Percentiles rank a stretch among this genome's conserved stretches.
Conservation (phyloP, 768 basidiomycete genomes). For the Tylopilus subfusipes region DNA sequence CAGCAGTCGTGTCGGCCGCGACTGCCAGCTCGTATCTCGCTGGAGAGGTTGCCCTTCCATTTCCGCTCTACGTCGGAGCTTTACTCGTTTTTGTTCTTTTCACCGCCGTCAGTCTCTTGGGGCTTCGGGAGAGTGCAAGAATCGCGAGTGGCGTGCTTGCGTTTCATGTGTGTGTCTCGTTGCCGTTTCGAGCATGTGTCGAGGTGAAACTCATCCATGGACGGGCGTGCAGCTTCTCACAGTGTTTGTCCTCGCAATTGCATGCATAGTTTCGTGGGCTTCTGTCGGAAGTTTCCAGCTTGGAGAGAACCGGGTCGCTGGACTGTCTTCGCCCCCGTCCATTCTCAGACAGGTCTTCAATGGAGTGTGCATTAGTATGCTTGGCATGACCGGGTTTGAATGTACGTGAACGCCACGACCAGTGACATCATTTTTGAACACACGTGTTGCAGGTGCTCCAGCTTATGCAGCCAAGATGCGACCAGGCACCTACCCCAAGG, state of each 20-base stretch:
- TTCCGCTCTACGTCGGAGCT: constrained; percentile 50
- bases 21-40: constrained; percentile 66
- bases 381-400: constrained; percentile 71
- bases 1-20: constrained; percentile 68
- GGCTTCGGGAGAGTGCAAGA: constrained; percentile 59
- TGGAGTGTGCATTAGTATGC: constrained; percentile 67
- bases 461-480: constrained; percentile 63
- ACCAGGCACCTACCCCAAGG: constrained; percentile 50
- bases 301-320: constrained; percentile 50
- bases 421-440: not conserved
- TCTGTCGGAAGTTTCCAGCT: constrained; percentile 47
- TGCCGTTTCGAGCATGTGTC: not conserved
- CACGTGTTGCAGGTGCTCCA: constrained; percentile 44
- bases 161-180: constrained; percentile 49
- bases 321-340: constrained; percentile 23
- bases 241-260: constrained; percentile 53
- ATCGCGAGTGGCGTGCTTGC: constrained; percentile 54
- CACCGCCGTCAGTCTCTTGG: constrained; percentile 51
- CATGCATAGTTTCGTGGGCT: constrained; percentile 50
- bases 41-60: constrained; percentile 58
- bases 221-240: constrained; percentile 42
- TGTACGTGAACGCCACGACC: constrained; percentile 34
- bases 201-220: not conserved
- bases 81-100: constrained; percentile 54
- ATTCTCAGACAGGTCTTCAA: constrained; percentile 52